Conservation (phyloP, 108 stramenopile species). For the Cyclotella sp. region DNA sequence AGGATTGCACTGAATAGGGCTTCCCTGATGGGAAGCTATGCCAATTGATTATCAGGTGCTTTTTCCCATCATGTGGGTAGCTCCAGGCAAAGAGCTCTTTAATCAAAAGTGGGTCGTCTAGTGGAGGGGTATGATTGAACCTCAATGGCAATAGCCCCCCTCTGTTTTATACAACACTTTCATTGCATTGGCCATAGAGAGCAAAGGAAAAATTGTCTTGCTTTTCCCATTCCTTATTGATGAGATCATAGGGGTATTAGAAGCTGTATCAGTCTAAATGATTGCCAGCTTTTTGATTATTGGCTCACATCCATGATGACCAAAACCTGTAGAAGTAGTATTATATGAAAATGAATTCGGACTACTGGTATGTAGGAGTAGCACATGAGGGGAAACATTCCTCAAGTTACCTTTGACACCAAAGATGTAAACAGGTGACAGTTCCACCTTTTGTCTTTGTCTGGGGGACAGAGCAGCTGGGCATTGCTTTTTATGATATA, state of each 20-base stretch:
- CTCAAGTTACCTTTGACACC: no score
- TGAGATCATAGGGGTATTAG: not conserved
- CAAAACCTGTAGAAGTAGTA: not conserved
- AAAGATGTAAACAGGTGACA: no score
- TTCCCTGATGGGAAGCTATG: constrained; percentile 13
- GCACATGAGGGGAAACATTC: no score
- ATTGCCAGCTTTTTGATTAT: not conserved
- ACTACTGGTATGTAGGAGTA: no score
- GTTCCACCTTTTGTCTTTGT: no score
- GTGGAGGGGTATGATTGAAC: not conserved
- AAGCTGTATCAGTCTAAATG: not conserved
- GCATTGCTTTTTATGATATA: no score
- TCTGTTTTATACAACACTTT: not conserved
- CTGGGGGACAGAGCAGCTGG: no score
- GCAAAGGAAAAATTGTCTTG: not conserved
- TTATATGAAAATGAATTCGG: no score
- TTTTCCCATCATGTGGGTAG: not conserved
- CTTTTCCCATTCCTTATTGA: not conserved
- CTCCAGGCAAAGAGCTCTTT: not conserved
- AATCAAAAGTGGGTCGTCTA: not conserved
- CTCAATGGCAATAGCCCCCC: not conserved
- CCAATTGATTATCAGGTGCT: not conserved
- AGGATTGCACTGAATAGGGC: not conserved
- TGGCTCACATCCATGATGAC: not conserved
- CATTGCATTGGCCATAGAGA: not conserved